These are phyloP conservation scores for Mycogone perniciosa DNA, from an alignment of 2,329 filamentous ascomycete species.

Conservation along the genomic window DNA sequence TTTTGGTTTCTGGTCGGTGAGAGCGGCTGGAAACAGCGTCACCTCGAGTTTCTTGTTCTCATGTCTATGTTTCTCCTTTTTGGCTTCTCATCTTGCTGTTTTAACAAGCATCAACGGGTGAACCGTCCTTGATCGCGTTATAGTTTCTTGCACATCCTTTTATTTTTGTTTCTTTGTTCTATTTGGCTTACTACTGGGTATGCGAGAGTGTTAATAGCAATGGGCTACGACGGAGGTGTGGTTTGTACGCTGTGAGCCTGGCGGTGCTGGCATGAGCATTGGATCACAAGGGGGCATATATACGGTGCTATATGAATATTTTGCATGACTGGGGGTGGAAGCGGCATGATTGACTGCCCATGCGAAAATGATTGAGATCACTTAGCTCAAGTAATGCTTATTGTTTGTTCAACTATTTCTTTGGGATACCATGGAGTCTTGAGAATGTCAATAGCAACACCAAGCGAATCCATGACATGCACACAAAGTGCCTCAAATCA, in stretches of 20 bases:
- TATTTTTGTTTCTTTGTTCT: not conserved
- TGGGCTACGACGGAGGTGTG: not conserved
- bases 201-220: too few species aligned
- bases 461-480: too few species aligned
- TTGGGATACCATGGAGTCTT: not conserved
- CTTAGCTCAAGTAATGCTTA: not conserved
- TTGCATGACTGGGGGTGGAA: not conserved
- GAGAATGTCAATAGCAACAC: too few species aligned
- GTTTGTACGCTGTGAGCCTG: too few species aligned
- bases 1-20: slow-evolving; percentile 31
- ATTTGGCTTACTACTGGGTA: not conserved
- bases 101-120: not conserved
- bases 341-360: not conserved
- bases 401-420: not conserved
- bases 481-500: too few species aligned
- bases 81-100: not conserved
- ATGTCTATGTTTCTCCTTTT: not conserved
- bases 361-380: not conserved
- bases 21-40: slow-evolving; percentile 28
- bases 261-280: too few species aligned
- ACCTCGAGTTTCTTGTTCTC: slow-evolving; percentile 12
- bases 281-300: not conserved
- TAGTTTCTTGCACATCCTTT: not conserved
- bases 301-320: not conserved
- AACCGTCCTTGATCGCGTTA: not conserved